These are phyloP conservation scores for Saitozyma sp. DNA, from an alignment of 768 basidiomycete genomes.

Conservation along the genomic window DNA sequence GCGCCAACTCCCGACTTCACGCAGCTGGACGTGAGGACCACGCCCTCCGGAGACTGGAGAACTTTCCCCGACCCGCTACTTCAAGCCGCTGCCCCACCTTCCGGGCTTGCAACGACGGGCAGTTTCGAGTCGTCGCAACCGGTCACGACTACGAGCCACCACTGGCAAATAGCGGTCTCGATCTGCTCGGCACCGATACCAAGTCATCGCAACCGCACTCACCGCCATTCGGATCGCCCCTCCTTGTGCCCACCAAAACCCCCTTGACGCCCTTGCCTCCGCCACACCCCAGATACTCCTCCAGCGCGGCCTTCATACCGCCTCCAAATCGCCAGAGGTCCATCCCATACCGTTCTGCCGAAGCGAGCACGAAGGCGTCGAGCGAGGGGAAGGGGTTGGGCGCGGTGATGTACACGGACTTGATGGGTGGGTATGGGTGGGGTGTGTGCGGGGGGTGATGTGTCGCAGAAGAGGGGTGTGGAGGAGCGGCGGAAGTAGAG, in stretches of 20 bases:
- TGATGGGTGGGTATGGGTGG: constrained; percentile 45
- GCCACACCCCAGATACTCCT: constrained; percentile 64
- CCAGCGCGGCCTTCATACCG: constrained; percentile 73
- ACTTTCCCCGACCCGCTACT: too few relatives aligned
- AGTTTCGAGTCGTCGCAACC: too few relatives aligned
- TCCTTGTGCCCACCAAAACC: constrained; percentile 83
- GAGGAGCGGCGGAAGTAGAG: constrained; percentile 36
- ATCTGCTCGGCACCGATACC: too few relatives aligned
- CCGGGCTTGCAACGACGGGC: too few relatives aligned
- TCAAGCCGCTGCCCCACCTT: too few relatives aligned
- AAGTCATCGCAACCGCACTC: constrained; percentile 43
- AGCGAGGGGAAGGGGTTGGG: constrained; percentile 82
- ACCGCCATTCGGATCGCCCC: constrained; percentile 94
- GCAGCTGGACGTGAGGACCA: too few relatives aligned
- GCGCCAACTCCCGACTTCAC: too few relatives aligned
- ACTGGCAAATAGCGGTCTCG: too few relatives aligned
- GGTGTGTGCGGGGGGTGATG: constrained; percentile 38
- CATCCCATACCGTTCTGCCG: constrained; percentile 66
- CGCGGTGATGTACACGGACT: constrained; percentile 79
- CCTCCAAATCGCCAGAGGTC: constrained; percentile 67
- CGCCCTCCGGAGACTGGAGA: too few relatives aligned
- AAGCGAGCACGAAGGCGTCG: constrained; percentile 76
- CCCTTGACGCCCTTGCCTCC: constrained; percentile 62
- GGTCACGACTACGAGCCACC: too few relatives aligned
- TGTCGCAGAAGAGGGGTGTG: constrained; percentile 56